These are phyloP conservation scores for Sideroxylon spinosum DNA, from an alignment of 179 eudicot species.

Conservation along the genomic window DNA sequence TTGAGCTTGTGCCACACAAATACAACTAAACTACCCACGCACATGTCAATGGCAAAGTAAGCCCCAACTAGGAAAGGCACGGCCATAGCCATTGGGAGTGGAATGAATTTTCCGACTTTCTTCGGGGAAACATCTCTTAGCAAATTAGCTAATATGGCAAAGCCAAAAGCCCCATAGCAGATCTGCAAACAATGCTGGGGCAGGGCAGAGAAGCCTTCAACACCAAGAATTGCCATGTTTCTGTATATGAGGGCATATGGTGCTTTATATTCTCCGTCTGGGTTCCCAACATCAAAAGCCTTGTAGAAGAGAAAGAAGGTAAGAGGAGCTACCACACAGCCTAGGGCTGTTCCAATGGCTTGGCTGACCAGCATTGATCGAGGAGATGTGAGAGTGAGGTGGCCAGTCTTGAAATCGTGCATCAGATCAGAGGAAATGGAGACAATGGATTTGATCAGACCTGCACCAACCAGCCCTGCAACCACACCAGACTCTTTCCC, in stretches of 20 bases:
- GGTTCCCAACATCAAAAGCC: conserved; percentile 67
- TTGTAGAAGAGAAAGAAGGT: conserved; percentile 66
- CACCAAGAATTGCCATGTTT: conserved; percentile 81
- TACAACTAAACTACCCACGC: conserved; percentile 64
- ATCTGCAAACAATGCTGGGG: conserved; percentile 73
- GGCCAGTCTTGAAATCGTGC: conserved; percentile 91
- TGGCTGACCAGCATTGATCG: conserved; percentile 85
- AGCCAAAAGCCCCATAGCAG: conserved; percentile 57
- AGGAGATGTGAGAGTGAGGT: conserved; percentile 84
- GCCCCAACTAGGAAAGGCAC: conserved; percentile 81
- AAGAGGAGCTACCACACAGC: conserved; percentile 78
- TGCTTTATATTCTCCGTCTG: conserved; percentile 66
- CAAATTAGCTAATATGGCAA: conserved; percentile 53
- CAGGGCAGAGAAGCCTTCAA: conserved; percentile 73
- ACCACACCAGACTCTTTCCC: conserved; percentile 66
- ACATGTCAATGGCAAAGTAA: conserved; percentile 80
- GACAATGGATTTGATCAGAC: conserved; percentile 69
- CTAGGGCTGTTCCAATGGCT: conserved; percentile 76
- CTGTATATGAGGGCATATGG: conserved; percentile 68
- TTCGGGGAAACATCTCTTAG: conserved; percentile 43
- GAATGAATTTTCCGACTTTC: conserved; percentile 47
- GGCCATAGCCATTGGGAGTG: conserved; percentile 93
- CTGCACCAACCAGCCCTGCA: conserved; percentile 87
- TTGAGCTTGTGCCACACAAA: conserved; percentile 57
- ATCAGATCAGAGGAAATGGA: conserved; percentile 74